These are phyloP conservation scores for Globisporangium okanoganense DNA, from an alignment of 352 stramenopile species.

Conservation along the genomic window DNA sequence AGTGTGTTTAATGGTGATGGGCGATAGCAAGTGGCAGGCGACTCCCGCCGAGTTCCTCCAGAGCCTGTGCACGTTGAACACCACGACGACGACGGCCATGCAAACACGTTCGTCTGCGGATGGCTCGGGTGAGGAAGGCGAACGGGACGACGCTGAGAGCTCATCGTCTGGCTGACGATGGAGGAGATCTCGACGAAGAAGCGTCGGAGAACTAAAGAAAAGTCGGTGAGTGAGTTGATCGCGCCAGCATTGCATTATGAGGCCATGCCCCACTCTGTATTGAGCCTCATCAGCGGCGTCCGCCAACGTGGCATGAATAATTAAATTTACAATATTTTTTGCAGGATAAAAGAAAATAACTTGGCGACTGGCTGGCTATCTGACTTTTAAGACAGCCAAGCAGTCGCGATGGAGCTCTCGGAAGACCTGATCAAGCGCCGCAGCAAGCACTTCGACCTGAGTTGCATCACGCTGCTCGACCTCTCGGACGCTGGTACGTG, in stretches of 20 bases:
- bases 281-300: too few species aligned
- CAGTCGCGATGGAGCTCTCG: conserved; percentile 49
- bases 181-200: background rate
- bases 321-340: too few species aligned
- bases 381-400: background rate
- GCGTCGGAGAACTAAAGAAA: background rate
- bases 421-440: conserved; percentile 61
- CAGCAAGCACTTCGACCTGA: conserved; percentile 74
- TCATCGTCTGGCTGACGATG: background rate
- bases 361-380: background rate
- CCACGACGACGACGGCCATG: background rate
- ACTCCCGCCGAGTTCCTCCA: conserved; percentile 20
- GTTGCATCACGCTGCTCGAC: conserved; percentile 61
- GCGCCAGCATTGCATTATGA: background rate
- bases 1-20: conserved; percentile 12
- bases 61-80: conserved; percentile 17
- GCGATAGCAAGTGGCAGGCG: conserved; percentile 11
- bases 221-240: background rate
- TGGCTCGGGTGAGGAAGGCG: background rate
- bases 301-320: too few species aligned
- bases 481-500: conserved; percentile 35
- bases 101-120: background rate
- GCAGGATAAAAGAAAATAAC: background rate
- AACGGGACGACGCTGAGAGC: background rate
- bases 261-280: background rate